A percentile compares a stretch with the other conserved stretches of the same genome.
Evolutionary conservation across 2,329 filamentous ascomycete genomes (phyloP).

Genomic region (Epichloe glyceriae): DNA sequence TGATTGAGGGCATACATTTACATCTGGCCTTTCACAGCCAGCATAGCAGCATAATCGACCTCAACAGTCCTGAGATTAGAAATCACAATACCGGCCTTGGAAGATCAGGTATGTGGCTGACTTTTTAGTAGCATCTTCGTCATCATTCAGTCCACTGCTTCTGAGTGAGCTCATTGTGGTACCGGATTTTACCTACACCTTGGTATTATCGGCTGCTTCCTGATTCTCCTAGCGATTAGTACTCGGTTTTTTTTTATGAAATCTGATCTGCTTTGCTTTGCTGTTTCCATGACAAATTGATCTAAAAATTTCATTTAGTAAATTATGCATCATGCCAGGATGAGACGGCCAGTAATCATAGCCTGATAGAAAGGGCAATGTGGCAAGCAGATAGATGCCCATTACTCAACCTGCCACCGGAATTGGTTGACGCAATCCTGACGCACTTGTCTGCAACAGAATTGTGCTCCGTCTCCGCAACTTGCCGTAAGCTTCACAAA

Average conservation of each 20-base stretch:
- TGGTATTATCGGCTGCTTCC: too few relatives aligned
- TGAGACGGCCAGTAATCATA: background rate
- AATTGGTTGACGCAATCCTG: constrained; percentile 64
- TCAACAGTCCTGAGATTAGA: background rate
- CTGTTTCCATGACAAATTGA: background rate
- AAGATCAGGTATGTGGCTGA: background rate
- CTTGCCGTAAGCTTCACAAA: constrained; percentile 46
- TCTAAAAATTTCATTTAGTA: background rate
- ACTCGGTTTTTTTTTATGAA: too few relatives aligned
- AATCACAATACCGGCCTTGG: background rate
- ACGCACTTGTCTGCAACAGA: constrained; percentile 51
- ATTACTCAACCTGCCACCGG: constrained; percentile 52
- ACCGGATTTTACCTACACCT: too few relatives aligned
- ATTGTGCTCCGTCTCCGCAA: constrained; percentile 44
- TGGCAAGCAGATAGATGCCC: constrained; percentile 8
- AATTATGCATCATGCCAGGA: background rate
- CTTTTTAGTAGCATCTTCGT: background rate
- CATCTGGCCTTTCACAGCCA: constrained; percentile 6
- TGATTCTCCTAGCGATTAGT: too few relatives aligned
- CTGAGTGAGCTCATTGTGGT: too few relatives aligned
- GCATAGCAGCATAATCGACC: background rate
- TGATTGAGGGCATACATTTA: constrained; percentile 17
- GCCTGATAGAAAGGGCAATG: background rate
- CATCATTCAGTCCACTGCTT: too few relatives aligned
- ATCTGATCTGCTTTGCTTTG: background rate